phyloP scores from a whole-genome alignment of 441 rosid species.

The Populus hybrid region DNA sequence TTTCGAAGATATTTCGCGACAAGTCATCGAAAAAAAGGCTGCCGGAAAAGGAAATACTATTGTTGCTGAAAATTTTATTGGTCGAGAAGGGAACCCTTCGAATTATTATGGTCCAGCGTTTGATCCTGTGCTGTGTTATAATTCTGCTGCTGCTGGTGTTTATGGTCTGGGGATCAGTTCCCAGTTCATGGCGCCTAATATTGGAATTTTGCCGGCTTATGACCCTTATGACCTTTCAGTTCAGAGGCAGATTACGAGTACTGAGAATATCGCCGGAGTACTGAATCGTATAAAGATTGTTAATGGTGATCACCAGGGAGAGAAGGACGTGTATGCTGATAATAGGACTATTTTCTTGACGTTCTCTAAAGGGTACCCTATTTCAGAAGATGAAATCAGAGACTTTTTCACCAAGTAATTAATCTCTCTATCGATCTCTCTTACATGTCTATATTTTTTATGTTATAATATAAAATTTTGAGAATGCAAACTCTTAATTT shows the following conservation, averaged over 20 bases:
- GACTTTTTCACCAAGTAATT: slow-evolving; percentile 48
- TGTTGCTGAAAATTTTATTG: not conserved
- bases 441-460: not conserved
- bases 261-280: slow-evolving; percentile 21
- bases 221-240: not conserved
- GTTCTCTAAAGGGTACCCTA: slow-evolving; percentile 65
- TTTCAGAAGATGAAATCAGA: slow-evolving; percentile 46
- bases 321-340: slow-evolving; percentile 15
- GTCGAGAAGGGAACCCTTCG: not conserved
- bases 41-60: not conserved
- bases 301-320: not conserved
- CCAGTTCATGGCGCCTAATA: not conserved
- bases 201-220: not conserved
- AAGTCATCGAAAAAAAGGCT: not conserved
- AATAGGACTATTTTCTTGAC: slow-evolving; percentile 71
- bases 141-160: not conserved
- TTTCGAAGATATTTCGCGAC: slow-evolving; percentile 41
- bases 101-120: not conserved
- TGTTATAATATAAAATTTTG: not conserved
- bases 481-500: too few species aligned
- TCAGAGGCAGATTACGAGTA: slow-evolving; percentile 13
- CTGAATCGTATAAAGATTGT: slow-evolving; percentile 2
- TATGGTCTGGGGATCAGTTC: not conserved
- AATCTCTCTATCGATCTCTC: not conserved
- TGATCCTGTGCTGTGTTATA: not conserved